Evolutionary conservation across 768 basidiomycete species (phyloP).

Genomic region (Lactarius vividus): DNA sequence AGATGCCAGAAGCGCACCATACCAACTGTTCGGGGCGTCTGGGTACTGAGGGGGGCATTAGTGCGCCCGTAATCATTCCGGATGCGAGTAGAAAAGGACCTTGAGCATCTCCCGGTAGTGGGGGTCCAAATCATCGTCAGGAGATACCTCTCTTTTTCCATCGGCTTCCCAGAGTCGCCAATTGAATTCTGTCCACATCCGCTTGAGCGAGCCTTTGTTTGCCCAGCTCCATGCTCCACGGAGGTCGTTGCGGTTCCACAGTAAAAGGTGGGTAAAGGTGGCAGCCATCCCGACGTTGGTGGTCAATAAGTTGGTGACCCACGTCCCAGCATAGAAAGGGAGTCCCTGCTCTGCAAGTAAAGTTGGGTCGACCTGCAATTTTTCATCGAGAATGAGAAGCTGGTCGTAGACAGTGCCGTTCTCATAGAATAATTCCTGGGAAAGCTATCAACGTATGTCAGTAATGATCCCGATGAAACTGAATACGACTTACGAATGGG

Average conservation of each 20-base stretch:
- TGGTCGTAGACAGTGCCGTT: conserved; percentile 32
- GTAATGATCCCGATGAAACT: neutral
- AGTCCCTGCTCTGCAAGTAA: conserved; percentile 43
- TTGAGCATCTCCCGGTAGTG: conserved; percentile 52
- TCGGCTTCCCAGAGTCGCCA: conserved; percentile 42
- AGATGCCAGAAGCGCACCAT: conserved; percentile 29
- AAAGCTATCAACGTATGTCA: conserved; percentile 22
- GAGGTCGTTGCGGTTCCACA: conserved; percentile 48
- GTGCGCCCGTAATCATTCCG: neutral
- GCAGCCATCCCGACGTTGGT: conserved; percentile 51
- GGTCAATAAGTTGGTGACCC: conserved; percentile 45
- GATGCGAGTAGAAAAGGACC: conserved; percentile 31
- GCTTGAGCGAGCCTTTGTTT: conserved; percentile 36
- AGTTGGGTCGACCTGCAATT: conserved; percentile 43
- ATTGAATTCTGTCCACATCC: conserved; percentile 38
- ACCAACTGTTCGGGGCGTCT: conserved; percentile 38
- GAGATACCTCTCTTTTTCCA: conserved; percentile 34
- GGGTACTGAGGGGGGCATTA: conserved; percentile 32
- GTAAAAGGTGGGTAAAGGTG: conserved; percentile 46
- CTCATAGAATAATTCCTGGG: conserved; percentile 31
- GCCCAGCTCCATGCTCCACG: conserved; percentile 48
- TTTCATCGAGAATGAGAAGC: conserved; percentile 35
- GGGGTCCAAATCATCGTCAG: conserved; percentile 45
- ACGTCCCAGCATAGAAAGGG: conserved; percentile 48
- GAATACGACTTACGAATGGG: conserved; percentile 17